phyloP scores from a whole-genome alignment of 2,329 filamentous ascomycete genomes.

The Microsporum audouinii region DNA sequence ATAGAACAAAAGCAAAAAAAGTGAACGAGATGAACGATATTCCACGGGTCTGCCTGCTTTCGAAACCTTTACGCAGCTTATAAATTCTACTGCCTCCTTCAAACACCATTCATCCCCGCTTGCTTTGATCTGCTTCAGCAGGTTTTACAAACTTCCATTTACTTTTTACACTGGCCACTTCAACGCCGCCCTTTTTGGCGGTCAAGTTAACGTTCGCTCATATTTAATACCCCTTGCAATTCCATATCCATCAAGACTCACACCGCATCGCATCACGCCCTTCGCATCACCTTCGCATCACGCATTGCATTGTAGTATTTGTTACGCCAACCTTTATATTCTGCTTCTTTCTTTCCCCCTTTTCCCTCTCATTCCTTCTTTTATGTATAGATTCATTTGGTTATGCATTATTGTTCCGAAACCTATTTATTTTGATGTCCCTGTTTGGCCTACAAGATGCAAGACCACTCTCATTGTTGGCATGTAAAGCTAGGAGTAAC shows the following conservation, averaged over 20 bases:
- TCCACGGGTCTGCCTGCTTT: background rate
- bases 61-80: background rate
- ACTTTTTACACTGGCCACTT: background rate
- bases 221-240: background rate
- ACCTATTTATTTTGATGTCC: background rate
- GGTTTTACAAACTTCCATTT: background rate
- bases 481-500: conserved; percentile 3
- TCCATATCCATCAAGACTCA: background rate
- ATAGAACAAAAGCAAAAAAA: background rate
- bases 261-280: background rate
- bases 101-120: background rate
- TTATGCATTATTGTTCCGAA: background rate
- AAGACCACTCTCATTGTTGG: background rate
- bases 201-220: background rate
- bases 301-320: conserved; percentile 5
- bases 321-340: too few relatives aligned
- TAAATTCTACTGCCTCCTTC: background rate
- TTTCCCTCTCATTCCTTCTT: background rate
- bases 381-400: background rate
- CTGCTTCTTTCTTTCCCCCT: background rate
- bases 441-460: background rate
- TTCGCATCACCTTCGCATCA: background rate
- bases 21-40: background rate
- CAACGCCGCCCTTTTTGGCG: background rate
- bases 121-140: background rate